A percentile compares a stretch with the other conserved stretches of the same genome.
These are phyloP conservation scores for Musa schizocarpa DNA, from an alignment of 176 grass and related monocot species.

Conservation along the genomic window DNA sequence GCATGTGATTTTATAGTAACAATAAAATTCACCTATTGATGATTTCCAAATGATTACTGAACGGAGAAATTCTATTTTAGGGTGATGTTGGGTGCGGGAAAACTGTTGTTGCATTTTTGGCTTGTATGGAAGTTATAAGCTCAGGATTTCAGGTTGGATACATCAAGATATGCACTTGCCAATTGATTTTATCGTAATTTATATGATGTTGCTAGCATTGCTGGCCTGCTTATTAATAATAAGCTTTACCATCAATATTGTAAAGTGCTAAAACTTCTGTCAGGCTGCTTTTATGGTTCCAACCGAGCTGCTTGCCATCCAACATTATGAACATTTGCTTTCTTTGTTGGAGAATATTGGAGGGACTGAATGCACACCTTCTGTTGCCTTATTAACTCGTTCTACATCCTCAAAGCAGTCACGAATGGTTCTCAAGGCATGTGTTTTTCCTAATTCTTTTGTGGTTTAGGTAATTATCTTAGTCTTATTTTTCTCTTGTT, in stretches of 20 bases:
- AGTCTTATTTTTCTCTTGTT: conserved; percentile 3
- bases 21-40: neutral
- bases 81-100: conserved; percentile 99
- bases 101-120: conserved; percentile 87
- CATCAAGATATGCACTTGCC: neutral
- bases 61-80: conserved; percentile 28
- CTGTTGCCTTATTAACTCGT: conserved; percentile 78
- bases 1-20: too few species aligned
- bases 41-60: conserved; percentile 4
- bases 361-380: conserved; percentile 52
- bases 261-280: conserved; percentile 12
- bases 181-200: neutral
- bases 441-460: conserved; percentile 19
- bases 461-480: neutral
- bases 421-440: conserved; percentile 62
- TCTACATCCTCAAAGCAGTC: conserved; percentile 67
- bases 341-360: conserved; percentile 74
- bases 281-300: conserved; percentile 98
- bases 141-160: conserved; percentile 80
- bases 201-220: neutral
- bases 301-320: conserved; percentile 75
- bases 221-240: neutral
- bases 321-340: conserved; percentile 71
- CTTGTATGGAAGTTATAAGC: conserved; percentile 89
- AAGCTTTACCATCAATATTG: neutral